Evolutionary conservation across 306 rosid genomes (phyloP).

Genomic region (Begonia masoniana): DNA sequence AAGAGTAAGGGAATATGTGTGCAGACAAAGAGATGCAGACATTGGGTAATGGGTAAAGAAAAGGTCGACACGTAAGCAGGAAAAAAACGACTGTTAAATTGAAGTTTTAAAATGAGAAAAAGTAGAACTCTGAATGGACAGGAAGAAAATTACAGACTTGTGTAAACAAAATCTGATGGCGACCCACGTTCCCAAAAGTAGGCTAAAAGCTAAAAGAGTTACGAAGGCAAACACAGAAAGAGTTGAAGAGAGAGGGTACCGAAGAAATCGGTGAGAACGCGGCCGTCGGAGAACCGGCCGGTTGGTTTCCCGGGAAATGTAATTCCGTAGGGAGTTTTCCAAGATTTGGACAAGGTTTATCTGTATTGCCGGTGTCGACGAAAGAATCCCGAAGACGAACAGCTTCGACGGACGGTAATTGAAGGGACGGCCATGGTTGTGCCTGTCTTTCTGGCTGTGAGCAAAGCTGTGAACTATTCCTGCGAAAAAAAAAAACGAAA

Average conservation of each 20-base stretch:
- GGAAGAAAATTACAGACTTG: not conserved
- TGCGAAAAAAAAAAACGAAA: not conserved
- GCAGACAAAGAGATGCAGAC: too few relatives aligned
- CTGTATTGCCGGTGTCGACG: constrained; percentile 14
- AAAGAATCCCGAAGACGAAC: constrained; percentile 17
- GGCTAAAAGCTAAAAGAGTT: too few relatives aligned
- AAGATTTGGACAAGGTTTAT: not conserved
- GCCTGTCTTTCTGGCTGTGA: not conserved
- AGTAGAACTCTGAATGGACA: not conserved
- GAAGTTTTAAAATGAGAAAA: too few relatives aligned
- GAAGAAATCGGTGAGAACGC: constrained; percentile 14
- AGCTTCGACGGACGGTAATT: constrained; percentile 1
- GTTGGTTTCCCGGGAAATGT: constrained; percentile 13
- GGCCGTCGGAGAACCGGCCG: constrained; percentile 16
- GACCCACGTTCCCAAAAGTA: too few relatives aligned
- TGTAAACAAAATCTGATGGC: not conserved
- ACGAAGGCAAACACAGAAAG: not conserved
- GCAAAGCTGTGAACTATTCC: not conserved
- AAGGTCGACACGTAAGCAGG: too few relatives aligned
- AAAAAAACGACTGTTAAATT: too few relatives aligned
- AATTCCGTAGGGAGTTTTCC: constrained; percentile 13
- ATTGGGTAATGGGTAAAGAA: too few relatives aligned
- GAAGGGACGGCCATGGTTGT: not conserved
- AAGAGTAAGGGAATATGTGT: too few relatives aligned
- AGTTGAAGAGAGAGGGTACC: constrained; percentile 3